Conservation (phyloP, 139 green algal species). For the Nannochloris sp. region DNA sequence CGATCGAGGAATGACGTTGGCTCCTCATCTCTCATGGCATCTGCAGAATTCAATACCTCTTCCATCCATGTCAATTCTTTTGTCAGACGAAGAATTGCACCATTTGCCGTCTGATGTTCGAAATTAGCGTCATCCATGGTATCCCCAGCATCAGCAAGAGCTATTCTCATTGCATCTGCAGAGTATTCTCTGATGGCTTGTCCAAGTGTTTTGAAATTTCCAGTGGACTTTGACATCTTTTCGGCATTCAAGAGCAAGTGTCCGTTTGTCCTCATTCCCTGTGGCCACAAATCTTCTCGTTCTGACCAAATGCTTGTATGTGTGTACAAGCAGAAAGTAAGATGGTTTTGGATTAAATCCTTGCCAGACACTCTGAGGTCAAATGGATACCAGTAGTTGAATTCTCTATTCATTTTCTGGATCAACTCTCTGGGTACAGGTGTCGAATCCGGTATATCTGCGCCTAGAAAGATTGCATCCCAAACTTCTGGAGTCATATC, state of each 20-base stretch:
- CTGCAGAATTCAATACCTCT: slow-evolving; percentile 56
- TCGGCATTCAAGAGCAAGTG: slow-evolving; percentile 96
- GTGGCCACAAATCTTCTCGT: slow-evolving; percentile 48
- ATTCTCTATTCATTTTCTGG: slow-evolving; percentile 68
- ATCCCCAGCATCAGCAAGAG: slow-evolving; percentile 92
- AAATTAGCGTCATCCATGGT: slow-evolving; percentile 98
- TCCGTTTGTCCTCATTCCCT: slow-evolving; percentile 79
- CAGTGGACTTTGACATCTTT: slow-evolving; percentile 98
- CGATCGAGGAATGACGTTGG: slow-evolving; percentile 61
- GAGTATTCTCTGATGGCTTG: slow-evolving; percentile 84
- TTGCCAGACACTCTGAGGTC: slow-evolving; percentile 92
- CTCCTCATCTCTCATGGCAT: slow-evolving; percentile 46
- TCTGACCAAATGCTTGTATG: slow-evolving; percentile 87
- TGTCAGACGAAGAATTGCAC: slow-evolving; percentile 85
- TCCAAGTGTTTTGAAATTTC: slow-evolving; percentile 88
- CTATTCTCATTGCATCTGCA: slow-evolving; percentile 87
- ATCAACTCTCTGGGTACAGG: slow-evolving; percentile 50
- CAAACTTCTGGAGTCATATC: slow-evolving; percentile 84
- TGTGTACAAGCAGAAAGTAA: slow-evolving; percentile 98
- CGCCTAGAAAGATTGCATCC: slow-evolving; percentile 82
- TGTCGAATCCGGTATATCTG: slow-evolving; percentile 37
- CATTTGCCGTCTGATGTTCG: slow-evolving; percentile 79
- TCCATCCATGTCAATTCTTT: slow-evolving; percentile 90
- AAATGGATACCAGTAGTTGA: slow-evolving; percentile 99
- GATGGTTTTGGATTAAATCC: slow-evolving; percentile 98